Evolutionary conservation across 2,329 filamentous ascomycete species (phyloP), one percentile per base, ranked within the genome.

Genomic region (Monilinia fructigena): DNA sequence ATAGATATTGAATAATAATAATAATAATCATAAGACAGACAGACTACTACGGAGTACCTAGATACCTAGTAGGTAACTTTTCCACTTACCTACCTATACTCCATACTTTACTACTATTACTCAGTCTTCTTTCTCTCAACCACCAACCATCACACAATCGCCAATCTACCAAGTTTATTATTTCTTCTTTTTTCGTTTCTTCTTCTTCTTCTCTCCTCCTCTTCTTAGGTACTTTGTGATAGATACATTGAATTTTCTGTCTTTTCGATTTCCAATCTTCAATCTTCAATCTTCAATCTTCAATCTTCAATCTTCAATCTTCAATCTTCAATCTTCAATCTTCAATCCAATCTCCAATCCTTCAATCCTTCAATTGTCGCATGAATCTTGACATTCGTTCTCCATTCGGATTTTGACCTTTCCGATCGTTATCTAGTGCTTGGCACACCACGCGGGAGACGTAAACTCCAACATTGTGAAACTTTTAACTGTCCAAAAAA

Each of bases 381-480:
- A 54, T 26, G 31, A 53, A 28, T 26, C 8, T 55, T 26, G 26
- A 45, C 11, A 55, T 35, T 42, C 26, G 20, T 38, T 55, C 40
- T 35, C 61, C 52, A 48, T 63, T 26, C 2, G 3, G 8, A 53
- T 35, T 60, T 38, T n/a, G 14, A 14, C 55, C 55, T 65, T 65
- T 65, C 63, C 47, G 23, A 60, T 65, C 63, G 35, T 60, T 65
- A 65, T 65, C 63, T 52, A 52, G 63, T 60, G 63, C 63, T 60
- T 60, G 55, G 63, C 63, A 59, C 12, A 47, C 18, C 45, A 40
- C 55, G 35, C n/a, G 42, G 47, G 31, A 53, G 45, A 48, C 59
- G 52, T 52, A 28, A 64, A 35, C 26, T 26, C 10, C 52, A 64
- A 18, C 55, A 60, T 7, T n/a, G n/a, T n/a, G n/a, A n/a, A n/a